Evolutionary conservation across 352 stramenopile genomes (phyloP).

Genomic region (Blastocystis sp.): DNA sequence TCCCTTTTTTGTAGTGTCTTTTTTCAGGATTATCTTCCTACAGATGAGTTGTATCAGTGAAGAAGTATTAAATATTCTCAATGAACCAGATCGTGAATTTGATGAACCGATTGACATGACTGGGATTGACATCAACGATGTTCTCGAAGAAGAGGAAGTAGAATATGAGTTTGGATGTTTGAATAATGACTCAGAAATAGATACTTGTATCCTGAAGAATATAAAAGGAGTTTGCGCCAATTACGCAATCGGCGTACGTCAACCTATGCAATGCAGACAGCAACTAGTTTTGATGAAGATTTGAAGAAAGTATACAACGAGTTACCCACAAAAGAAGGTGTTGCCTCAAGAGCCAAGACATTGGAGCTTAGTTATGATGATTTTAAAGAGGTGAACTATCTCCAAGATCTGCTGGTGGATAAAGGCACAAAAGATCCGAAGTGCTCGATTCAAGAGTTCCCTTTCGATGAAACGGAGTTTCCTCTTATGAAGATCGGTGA

Average conservation of each 20-base stretch:
- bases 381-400: conserved; percentile 42
- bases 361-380: conserved; percentile 25
- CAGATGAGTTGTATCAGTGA: not conserved
- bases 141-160: conserved; percentile 45
- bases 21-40: not conserved
- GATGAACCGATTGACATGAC: conserved; percentile 7
- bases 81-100: conserved; percentile 7
- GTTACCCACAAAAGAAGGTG: not conserved
- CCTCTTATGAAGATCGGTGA: not conserved
- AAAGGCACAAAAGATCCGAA: not conserved
- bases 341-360: not conserved
- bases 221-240: not conserved
- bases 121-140: not conserved
- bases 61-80: conserved; percentile 50
- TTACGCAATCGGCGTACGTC: not conserved
- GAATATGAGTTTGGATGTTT: not conserved
- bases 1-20: not conserved
- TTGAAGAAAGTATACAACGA: not conserved
- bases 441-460: not conserved
- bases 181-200: not conserved
- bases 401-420: not conserved
- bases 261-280: not conserved
- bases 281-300: not conserved
- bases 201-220: conserved; percentile 44
- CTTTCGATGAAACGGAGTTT: not conserved